Conservation (phyloP, 805 yeast genomes). For the Zygosaccharomyces bailii region DNA sequence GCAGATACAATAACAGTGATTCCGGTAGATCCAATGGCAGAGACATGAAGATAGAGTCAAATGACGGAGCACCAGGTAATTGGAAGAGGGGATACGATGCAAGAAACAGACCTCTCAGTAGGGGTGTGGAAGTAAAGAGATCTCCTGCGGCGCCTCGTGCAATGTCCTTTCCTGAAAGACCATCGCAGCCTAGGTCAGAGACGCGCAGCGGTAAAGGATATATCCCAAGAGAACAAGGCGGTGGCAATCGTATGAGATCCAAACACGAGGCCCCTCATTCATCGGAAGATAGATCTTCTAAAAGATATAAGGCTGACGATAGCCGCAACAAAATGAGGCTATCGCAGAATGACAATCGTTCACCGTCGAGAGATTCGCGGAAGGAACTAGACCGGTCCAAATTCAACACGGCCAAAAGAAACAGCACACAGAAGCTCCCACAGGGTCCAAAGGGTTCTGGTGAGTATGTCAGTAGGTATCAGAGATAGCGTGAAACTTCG, state of each 20-base stretch:
- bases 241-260: constrained; percentile 4
- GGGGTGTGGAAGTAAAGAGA: constrained; percentile 7
- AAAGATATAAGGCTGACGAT: constrained; percentile 13
- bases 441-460: constrained; percentile 26
- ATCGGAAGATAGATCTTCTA: constrained; percentile 17
- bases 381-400: constrained; percentile 13
- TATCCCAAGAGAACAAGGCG: constrained; percentile 4
- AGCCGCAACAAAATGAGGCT: constrained; percentile 7
- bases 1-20: constrained; percentile 18
- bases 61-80: constrained; percentile 6
- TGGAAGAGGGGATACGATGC: constrained; percentile 4
- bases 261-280: constrained; percentile 7
- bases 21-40: neutral
- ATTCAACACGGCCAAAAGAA: constrained; percentile 5
- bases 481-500: constrained; percentile 12
- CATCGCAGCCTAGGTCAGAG: constrained; percentile 11
- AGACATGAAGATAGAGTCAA: constrained; percentile 1
- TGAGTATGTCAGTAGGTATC: constrained; percentile 21
- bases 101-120: constrained; percentile 7
- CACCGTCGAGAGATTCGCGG: constrained; percentile 1
- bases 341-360: constrained; percentile 8
- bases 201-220: constrained; percentile 5
- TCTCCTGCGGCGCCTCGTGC: constrained; percentile 11
- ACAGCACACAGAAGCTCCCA: constrained; percentile 18
- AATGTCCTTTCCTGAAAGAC: constrained; percentile 14